Evolutionary conservation across 176 grass and related monocot genomes (phyloP), one percentile per base, ranked within the genome.

Genomic region (Saccharum officinarum): DNA sequence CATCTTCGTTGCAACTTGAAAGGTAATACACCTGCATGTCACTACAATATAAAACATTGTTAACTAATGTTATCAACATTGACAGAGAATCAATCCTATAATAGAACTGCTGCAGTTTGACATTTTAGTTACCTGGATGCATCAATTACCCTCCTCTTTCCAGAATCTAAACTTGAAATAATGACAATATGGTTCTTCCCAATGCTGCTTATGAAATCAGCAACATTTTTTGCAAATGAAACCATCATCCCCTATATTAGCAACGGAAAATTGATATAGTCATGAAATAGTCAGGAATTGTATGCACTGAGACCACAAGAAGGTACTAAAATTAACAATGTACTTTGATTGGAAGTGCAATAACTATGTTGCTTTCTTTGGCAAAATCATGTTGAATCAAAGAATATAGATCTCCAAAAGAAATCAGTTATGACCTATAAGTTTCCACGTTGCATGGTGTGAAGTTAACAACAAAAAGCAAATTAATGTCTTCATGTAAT

Each of bases 81-180:
- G 33, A 84, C 39, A 75, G 2, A 61, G 17, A 44, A 14, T 7
- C 25, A 64, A 82, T 47, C 7, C 38, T 55, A 83, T 55, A 83
- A 73, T 31, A 52, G 3, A 85, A 62, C 28, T 9, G 71, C 6
- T 52, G 61, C 15, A 78, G 60, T 38, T 71, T 66, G 50, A 87
- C 40, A 83, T 62, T 62, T 86, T 33, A 70, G 9, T 46, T 89
- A 99, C 97, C 92, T 99, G 71, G 97, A 92, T 64, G 97, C 86
- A 89, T 89, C 94, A 82, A 94, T 90, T 76, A 82, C n/a, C 73
- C 92, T 96, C 72, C 84, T 91, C 89, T 88, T 93, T 82, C 89
- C 91, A 84, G 93, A 94, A 57, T 99, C 94, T 88, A 99, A 86
- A 89, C 97, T 96, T 86, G 97, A 99, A 88, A 96, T 84, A 88